These are phyloP conservation scores for Stachybotrys elegans DNA, from an alignment of 2,329 filamentous ascomycete genomes.

Conservation along the genomic window DNA sequence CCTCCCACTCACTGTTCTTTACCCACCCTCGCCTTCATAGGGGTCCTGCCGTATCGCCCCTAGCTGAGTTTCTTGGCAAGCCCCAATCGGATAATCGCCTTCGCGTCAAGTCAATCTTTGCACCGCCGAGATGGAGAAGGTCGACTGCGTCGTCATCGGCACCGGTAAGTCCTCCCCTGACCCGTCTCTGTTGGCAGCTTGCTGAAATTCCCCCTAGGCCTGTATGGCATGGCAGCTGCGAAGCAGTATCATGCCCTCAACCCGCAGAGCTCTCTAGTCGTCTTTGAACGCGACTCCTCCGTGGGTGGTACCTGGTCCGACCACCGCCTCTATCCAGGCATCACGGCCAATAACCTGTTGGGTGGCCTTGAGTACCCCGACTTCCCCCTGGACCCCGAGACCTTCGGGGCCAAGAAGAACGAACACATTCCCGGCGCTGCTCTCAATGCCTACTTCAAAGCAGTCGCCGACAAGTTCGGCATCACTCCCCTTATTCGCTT, in stretches of 20 bases:
- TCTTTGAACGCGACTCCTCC: conserved; percentile 48
- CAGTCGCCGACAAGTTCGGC: conserved; percentile 37
- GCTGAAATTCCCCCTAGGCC: conserved; percentile 13
- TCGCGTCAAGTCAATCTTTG: background rate
- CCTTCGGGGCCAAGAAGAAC: conserved; percentile 40
- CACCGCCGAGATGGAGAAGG: conserved; percentile 29
- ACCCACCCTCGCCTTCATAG: too few relatives aligned
- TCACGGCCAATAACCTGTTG: conserved; percentile 70
- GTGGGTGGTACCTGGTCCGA: conserved; percentile 66
- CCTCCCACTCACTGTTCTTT: too few relatives aligned
- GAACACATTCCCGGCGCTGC: conserved; percentile 43
- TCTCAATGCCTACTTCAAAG: conserved; percentile 42
- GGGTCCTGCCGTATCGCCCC: too few relatives aligned
- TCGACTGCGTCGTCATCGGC: conserved; percentile 45
- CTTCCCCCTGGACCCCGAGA: conserved; percentile 60
- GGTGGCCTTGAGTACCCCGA: conserved; percentile 71
- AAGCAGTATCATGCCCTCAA: conserved; percentile 57
- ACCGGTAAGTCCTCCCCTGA: conserved; percentile 43
- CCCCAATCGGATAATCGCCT: background rate
- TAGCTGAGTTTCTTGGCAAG: background rate
- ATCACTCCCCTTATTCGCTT: conserved; percentile 35
- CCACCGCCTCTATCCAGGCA: conserved; percentile 60
- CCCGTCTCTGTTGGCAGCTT: background rate
- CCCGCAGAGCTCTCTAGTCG: conserved; percentile 47
- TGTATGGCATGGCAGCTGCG: conserved; percentile 53